Conservation (phyloP, 2,329 filamentous ascomycete species). For the Lomentospora prolificans region DNA sequence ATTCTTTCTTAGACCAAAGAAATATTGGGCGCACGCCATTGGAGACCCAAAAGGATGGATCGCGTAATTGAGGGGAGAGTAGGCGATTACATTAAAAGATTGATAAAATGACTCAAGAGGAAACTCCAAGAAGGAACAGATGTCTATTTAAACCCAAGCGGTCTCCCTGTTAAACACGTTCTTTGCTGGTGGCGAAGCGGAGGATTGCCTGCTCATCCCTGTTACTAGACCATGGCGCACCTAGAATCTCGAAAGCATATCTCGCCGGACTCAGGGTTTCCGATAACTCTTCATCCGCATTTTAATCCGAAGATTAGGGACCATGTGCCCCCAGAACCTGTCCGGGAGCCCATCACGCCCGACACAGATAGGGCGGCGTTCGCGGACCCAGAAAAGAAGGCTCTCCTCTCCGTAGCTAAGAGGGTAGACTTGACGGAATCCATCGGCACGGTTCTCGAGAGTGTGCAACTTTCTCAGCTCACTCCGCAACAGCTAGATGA, state of each 20-base stretch:
- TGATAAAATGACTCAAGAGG: background rate
- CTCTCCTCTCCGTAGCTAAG: slow-evolving; percentile 28
- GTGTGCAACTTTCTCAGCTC: slow-evolving; percentile 34
- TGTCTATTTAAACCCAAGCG: no score
- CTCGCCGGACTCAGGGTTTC: slow-evolving; percentile 37
- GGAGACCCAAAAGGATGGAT: background rate
- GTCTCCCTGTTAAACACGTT: no score
- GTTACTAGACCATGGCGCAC: slow-evolving; percentile 12
- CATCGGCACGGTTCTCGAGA: slow-evolving; percentile 28
- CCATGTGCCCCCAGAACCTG: slow-evolving; percentile 27
- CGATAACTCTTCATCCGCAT: slow-evolving; percentile 32
- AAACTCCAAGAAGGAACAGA: background rate
- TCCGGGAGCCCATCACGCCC: slow-evolving; percentile 6
- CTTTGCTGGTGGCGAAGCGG: no score
- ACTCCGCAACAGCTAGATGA: slow-evolving; percentile 36
- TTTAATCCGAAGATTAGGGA: slow-evolving; percentile 35
- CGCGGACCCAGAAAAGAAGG: slow-evolving; percentile 33
- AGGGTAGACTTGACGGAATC: slow-evolving; percentile 31
- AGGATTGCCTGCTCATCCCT: background rate
- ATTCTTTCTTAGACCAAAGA: no score
- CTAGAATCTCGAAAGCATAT: slow-evolving; percentile 36
- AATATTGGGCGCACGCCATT: no score
- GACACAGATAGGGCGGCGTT: slow-evolving; percentile 24
- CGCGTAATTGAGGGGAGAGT: background rate
- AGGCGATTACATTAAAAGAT: background rate